Conservation (phyloP, 768 basidiomycete species). For the Boletus edulis region DNA sequence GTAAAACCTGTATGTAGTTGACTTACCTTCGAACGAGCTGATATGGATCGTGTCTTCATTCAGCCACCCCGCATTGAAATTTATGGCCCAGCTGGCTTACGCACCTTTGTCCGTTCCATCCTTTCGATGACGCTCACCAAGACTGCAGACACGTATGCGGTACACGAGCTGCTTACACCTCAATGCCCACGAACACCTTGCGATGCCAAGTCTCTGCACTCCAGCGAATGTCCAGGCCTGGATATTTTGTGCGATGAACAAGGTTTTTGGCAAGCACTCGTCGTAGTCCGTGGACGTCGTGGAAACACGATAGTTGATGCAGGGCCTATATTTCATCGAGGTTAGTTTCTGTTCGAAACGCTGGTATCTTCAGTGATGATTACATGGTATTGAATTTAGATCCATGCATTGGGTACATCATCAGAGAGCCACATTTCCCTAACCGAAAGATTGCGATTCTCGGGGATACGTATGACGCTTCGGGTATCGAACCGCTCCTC, state of each 20-base stretch:
- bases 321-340: constrained; percentile 74
- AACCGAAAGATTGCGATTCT: constrained; percentile 69
- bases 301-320: constrained; percentile 62
- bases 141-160: constrained; percentile 61
- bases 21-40: not conserved
- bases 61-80: constrained; percentile 59
- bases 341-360: constrained; percentile 36
- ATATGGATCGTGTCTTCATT: not conserved
- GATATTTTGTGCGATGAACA: constrained; percentile 54
- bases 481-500: constrained; percentile 56
- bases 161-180: constrained; percentile 70
- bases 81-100: constrained; percentile 78
- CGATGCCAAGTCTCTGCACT: constrained; percentile 47
- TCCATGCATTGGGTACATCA: constrained; percentile 76
- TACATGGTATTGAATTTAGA: constrained; percentile 40
- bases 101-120: constrained; percentile 68
- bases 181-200: constrained; percentile 57
- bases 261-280: constrained; percentile 67
- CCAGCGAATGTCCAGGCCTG: constrained; percentile 60
- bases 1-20: constrained; percentile 11
- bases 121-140: constrained; percentile 65
- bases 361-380: not conserved
- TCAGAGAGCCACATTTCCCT: constrained; percentile 52
- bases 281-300: constrained; percentile 35
- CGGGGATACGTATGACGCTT: constrained; percentile 74